phyloP scores from a whole-genome alignment of 2,329 filamentous ascomycete species.

The Dothiorella sarmentorum region DNA sequence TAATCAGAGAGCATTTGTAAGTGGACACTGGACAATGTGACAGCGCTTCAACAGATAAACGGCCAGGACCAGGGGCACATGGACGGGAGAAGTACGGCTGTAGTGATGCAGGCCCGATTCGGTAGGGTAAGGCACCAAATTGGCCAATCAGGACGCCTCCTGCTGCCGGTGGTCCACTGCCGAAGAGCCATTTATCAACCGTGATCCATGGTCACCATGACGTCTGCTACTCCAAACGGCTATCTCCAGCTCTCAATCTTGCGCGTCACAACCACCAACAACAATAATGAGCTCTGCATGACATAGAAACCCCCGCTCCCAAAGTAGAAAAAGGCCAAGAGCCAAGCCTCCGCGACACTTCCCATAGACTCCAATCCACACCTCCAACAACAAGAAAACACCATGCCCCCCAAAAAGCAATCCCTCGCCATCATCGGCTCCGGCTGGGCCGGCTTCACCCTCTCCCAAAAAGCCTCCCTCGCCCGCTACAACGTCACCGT shows the following conservation, averaged over 20 bases:
- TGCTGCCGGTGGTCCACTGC: neutral
- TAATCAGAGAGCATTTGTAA: neutral
- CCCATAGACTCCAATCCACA: neutral
- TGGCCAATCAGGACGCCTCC: neutral
- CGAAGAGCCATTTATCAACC: too few species aligned
- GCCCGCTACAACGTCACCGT: constrained; percentile 40
- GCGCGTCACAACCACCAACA: neutral
- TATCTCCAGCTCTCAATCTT: neutral
- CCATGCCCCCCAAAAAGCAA: neutral
- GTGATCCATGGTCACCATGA: neutral
- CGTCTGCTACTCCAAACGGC: neutral
- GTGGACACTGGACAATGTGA: neutral
- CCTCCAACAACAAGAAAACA: neutral
- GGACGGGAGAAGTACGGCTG: too few species aligned
- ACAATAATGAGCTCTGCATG: constrained; percentile 1
- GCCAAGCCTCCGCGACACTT: neutral
- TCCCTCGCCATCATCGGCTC: constrained; percentile 37
- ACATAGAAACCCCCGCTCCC: neutral
- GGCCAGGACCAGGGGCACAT: too few species aligned
- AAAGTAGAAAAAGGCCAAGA: neutral
- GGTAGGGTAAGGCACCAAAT: neutral
- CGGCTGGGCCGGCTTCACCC: constrained; percentile 42
- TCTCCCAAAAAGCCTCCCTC: constrained; percentile 37
- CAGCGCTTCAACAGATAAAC: too few species aligned
- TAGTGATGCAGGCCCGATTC: neutral